Evolutionary conservation across 768 basidiomycete species (phyloP).

Genomic region (Cystofilobasidium ferigula): DNA sequence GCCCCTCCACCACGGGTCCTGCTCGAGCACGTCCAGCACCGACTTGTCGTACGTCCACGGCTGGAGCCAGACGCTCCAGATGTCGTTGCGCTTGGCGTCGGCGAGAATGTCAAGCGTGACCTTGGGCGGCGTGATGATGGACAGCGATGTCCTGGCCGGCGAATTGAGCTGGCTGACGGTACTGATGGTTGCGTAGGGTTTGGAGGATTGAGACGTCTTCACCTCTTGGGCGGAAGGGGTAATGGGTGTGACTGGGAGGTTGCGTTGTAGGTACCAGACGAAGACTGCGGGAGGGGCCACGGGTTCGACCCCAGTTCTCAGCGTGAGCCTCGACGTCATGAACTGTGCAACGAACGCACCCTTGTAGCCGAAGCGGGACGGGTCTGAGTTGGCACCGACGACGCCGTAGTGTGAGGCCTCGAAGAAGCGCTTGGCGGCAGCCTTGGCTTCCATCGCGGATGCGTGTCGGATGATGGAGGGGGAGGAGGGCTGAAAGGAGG

Average conservation of each 20-base stretch:
- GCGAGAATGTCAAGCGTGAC: constrained; percentile 37
- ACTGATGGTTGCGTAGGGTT: constrained; percentile 40
- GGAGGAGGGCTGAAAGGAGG: too few species aligned
- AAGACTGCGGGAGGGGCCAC: constrained; percentile 2
- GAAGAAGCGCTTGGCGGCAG: constrained; percentile 45
- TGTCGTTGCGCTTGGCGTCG: not conserved
- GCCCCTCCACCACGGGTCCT: constrained; percentile 8
- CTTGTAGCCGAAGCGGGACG: constrained; percentile 67
- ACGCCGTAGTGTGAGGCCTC: constrained; percentile 59
- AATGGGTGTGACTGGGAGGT: constrained; percentile 55
- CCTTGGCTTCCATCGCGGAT: too few species aligned
- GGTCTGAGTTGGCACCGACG: constrained; percentile 70
- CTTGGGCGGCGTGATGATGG: constrained; percentile 66
- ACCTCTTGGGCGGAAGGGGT: constrained; percentile 22
- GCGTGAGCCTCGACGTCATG: not conserved
- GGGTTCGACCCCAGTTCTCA: not conserved
- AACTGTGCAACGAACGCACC: constrained; percentile 35
- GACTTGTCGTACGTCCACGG: constrained; percentile 17
- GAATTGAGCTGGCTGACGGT: constrained; percentile 43
- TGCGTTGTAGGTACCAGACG: constrained; percentile 56
- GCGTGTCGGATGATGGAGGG: too few species aligned
- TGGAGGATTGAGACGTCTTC: not conserved
- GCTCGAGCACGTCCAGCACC: not conserved
- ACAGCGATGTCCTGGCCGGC: constrained; percentile 60
- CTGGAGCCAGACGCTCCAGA: constrained; percentile 14